A percentile compares a stretch with the other conserved stretches of the same genome.
Conservation (phyloP, 179 eudicot genomes). For the Silene coronaria region DNA sequence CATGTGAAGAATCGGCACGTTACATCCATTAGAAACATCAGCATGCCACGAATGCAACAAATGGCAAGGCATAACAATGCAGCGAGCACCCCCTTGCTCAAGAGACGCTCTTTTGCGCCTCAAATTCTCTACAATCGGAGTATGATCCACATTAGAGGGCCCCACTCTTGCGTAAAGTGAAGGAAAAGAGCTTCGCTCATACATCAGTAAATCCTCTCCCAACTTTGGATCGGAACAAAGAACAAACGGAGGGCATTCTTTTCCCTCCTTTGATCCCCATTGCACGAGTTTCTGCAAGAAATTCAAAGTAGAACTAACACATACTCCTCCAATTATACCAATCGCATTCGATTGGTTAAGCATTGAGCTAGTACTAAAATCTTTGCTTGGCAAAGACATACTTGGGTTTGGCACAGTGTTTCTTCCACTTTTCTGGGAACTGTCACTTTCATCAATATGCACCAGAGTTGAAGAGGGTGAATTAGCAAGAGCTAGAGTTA, state of each 20-base stretch:
- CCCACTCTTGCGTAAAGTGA: conserved; percentile 23
- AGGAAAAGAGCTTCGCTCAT: conserved; percentile 34
- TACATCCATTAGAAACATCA: conserved; percentile 45
- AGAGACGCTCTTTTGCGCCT: conserved; percentile 50
- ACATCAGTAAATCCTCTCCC: conserved; percentile 33
- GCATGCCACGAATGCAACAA: conserved; percentile 58
- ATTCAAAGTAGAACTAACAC: conserved; percentile 34
- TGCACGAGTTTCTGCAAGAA: conserved; percentile 50
- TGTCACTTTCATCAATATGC: conserved; percentile 36
- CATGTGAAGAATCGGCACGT: conserved; percentile 59
- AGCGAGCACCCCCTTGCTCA: conserved; percentile 61
- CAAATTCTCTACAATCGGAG: conserved; percentile 36
- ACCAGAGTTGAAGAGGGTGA: conserved; percentile 38
- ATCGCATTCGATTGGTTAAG: conserved; percentile 38
- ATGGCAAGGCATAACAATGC: conserved; percentile 74
- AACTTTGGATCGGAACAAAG: conserved; percentile 59
- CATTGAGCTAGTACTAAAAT: conserved; percentile 21
- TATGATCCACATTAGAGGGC: conserved; percentile 27
- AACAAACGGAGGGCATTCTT: conserved; percentile 41
- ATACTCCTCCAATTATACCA: conserved; percentile 62
- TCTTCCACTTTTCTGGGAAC: conserved; percentile 30
- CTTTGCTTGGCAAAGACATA: conserved; percentile 22
- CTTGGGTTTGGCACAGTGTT: conserved; percentile 27
- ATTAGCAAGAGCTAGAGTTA: conserved; percentile 32
- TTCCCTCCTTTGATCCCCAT: conserved; percentile 36